Percentiles rank a stretch among this genome's conserved stretches.
These are phyloP conservation scores for Fusarium nodosum DNA, from an alignment of 2,329 filamentous ascomycete species.

Conservation along the genomic window DNA sequence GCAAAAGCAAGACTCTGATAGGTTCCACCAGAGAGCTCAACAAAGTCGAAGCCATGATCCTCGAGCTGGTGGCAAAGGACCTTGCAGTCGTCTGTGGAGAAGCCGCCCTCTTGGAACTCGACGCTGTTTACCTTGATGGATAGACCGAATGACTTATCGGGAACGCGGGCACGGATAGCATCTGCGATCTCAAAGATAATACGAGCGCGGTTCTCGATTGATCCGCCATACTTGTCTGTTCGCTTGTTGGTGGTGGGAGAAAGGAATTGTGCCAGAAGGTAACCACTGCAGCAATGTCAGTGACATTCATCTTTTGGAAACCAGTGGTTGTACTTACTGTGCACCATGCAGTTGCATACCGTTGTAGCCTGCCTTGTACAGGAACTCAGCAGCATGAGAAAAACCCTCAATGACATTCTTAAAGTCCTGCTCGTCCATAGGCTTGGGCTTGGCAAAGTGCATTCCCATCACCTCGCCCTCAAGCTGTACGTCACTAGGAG, in stretches of 20 bases:
- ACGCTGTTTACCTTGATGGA: conserved; percentile 71
- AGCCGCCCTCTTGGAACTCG: conserved; percentile 68
- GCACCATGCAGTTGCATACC: conserved; percentile 66
- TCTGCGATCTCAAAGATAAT: conserved; percentile 61
- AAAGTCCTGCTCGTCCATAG: conserved; percentile 68
- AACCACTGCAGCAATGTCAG: conserved; percentile 54
- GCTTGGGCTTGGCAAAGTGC: conserved; percentile 63
- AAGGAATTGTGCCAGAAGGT: conserved; percentile 68
- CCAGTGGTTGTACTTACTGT: conserved; percentile 51
- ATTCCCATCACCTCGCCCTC: conserved; percentile 45
- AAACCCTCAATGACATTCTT: conserved; percentile 70
- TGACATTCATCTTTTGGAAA: rapidly evolving
- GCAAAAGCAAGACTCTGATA: conserved; percentile 67
- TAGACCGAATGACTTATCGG: conserved; percentile 57
- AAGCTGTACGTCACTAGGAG: conserved; percentile 57
- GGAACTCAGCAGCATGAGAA: conserved; percentile 71
- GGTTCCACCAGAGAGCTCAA: conserved; percentile 72
- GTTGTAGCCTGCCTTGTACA: conserved; percentile 72
- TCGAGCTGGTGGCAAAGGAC: conserved; percentile 64
- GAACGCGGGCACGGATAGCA: conserved; percentile 52
- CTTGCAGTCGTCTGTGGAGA: conserved; percentile 65
- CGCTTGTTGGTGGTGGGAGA: conserved; percentile 63
- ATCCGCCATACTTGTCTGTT: conserved; percentile 65
- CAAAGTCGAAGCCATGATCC: conserved; percentile 65
- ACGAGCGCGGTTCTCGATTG: conserved; percentile 60